Percentiles rank a stretch among this genome's conserved stretches.
phyloP scores from a whole-genome alignment of 768 basidiomycete genomes.

The Neoboletus brunneissimus region DNA sequence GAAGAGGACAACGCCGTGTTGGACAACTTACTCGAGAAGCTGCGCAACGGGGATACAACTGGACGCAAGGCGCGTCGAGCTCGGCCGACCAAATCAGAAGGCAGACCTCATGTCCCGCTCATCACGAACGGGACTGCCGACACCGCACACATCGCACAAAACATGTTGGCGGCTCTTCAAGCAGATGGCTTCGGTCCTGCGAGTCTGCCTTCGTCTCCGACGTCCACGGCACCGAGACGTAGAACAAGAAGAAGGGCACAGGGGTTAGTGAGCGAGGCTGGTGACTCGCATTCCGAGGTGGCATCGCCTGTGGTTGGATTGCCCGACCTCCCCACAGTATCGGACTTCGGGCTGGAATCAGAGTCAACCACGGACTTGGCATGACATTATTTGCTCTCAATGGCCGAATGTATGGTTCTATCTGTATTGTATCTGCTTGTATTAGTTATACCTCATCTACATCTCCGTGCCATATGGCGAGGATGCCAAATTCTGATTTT shows the following conservation, averaged over 20 bases:
- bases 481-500: slow-evolving; percentile 23
- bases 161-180: slow-evolving; percentile 74
- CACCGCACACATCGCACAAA: slow-evolving; percentile 57
- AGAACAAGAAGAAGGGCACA: slow-evolving; percentile 27
- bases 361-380: slow-evolving; percentile 24
- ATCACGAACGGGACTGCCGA: slow-evolving; percentile 32
- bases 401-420: slow-evolving; percentile 25
- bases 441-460: slow-evolving; percentile 24
- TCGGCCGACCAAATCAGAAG: slow-evolving; percentile 39
- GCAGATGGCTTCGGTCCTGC: slow-evolving; percentile 58
- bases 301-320: slow-evolving; percentile 24
- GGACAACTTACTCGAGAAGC: slow-evolving; percentile 67
- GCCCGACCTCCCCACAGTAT: slow-evolving; percentile 27
- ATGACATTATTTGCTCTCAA: slow-evolving; percentile 26
- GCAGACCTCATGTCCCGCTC: slow-evolving; percentile 22
- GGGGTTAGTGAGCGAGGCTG: slow-evolving; percentile 38
- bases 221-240: slow-evolving; percentile 32
- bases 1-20: slow-evolving; percentile 59
- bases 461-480: slow-evolving; percentile 2
- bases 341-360: slow-evolving; percentile 29
- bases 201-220: slow-evolving; percentile 49
- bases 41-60: slow-evolving; percentile 67
- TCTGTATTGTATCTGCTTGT: slow-evolving; percentile 34
- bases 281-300: slow-evolving; percentile 28
- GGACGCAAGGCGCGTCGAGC: slow-evolving; percentile 53